phyloP scores from a whole-genome alignment of 345 rosid genomes.

The Populus alba region DNA sequence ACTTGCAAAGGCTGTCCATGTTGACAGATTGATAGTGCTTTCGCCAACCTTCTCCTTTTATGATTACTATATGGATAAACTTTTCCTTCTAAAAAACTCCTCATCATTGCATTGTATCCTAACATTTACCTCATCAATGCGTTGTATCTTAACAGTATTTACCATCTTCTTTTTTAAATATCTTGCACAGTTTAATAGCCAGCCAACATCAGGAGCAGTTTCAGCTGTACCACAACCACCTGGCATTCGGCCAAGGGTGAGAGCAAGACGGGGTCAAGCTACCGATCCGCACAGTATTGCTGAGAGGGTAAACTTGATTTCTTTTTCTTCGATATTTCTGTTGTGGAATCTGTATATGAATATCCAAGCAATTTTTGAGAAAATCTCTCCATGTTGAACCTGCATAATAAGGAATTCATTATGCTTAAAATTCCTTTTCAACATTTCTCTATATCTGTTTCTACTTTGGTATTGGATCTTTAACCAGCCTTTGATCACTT shows the following conservation, averaged over 20 bases:
- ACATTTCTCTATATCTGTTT: background rate
- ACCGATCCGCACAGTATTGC: slow-evolving; percentile 38
- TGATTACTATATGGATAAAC: background rate
- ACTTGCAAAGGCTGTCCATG: background rate
- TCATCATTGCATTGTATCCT: background rate
- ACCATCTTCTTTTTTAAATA: background rate
- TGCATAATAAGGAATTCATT: background rate
- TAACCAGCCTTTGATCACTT: background rate
- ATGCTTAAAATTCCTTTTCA: background rate
- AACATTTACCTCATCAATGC: background rate
- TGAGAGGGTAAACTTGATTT: slow-evolving; percentile 22
- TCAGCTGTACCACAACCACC: slow-evolving; percentile 45
- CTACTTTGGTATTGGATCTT: background rate
- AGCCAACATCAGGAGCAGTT: slow-evolving; percentile 33
- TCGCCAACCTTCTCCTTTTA: background rate
- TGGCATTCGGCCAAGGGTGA: slow-evolving; percentile 24
- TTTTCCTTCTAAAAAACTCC: background rate
- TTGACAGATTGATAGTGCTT: background rate
- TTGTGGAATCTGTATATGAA: background rate
- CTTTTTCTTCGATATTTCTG: background rate
- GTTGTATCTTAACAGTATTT: background rate
- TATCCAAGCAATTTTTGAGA: background rate
- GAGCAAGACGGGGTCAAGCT: slow-evolving; percentile 38
- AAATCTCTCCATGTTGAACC: background rate
- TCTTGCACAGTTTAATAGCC: slow-evolving; percentile 45